These are phyloP conservation scores for Citrus hindsii DNA, from an alignment of 345 rosid species.

Conservation along the genomic window DNA sequence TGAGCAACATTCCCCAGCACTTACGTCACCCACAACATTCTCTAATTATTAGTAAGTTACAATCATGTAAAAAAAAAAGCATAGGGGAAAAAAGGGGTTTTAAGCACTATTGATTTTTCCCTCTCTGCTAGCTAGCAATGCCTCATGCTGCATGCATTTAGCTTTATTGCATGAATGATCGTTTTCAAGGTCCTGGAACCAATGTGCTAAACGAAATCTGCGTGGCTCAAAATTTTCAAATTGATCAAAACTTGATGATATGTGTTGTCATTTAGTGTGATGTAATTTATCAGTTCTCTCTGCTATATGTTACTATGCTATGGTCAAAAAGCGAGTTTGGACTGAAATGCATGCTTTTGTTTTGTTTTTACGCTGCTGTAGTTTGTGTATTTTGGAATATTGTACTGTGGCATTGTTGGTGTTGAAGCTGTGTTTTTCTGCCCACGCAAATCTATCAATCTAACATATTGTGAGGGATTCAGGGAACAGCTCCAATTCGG, in stretches of 20 bases:
- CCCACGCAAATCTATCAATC: background rate
- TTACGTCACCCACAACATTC: background rate
- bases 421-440: background rate
- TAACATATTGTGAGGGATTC: background rate
- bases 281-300: no score
- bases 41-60: conserved; percentile 14
- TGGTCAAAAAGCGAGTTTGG: background rate
- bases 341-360: background rate
- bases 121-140: background rate
- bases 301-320: no score
- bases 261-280: background rate
- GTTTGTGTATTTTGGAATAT: conserved; percentile 8
- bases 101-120: background rate
- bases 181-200: conserved; percentile 21
- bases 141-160: background rate
- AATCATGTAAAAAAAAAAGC: background rate
- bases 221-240: background rate
- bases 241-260: background rate
- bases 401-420: background rate
- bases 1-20: background rate
- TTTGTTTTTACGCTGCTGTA: background rate
- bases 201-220: background rate
- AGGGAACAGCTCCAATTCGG: background rate
- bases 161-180: conserved; percentile 10
- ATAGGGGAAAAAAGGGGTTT: no score